These are phyloP conservation scores for Malania oleifera DNA, from an alignment of 164 flowering plant species.

Conservation along the genomic window DNA sequence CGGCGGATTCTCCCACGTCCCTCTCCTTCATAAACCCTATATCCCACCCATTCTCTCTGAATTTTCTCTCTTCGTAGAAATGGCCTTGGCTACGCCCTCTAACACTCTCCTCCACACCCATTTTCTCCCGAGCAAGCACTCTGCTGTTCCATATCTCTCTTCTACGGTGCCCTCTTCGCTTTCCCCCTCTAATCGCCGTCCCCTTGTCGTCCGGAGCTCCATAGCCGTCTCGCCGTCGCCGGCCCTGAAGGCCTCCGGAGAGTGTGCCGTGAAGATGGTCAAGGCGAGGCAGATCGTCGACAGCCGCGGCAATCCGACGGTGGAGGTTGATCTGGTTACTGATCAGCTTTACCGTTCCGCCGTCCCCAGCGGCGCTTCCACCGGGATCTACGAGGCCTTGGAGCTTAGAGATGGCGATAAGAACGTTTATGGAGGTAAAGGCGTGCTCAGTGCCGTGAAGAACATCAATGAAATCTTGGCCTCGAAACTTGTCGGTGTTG, in stretches of 20 bases:
- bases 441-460: conserved; percentile 74
- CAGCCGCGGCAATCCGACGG: conserved; percentile 95
- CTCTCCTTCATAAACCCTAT: conserved; percentile 1
- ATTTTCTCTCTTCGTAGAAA: not conserved
- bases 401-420: conserved; percentile 93
- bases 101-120: conserved; percentile 30
- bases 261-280: conserved; percentile 45
- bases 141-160: not conserved
- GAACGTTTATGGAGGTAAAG: conserved; percentile 82
- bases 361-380: conserved; percentile 93
- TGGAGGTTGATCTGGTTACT: conserved; percentile 87
- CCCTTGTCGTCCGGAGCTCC: conserved; percentile 35
- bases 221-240: conserved; percentile 25
- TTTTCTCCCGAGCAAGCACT: conserved; percentile 4
- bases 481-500: conserved; percentile 74
- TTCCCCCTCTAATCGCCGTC: conserved; percentile 11
- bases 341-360: conserved; percentile 81
- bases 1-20: conserved; percentile 19
- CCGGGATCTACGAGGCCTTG: conserved; percentile 97
- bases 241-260: conserved; percentile 22
- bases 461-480: conserved; percentile 73
- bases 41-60: not conserved
- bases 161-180: not conserved
- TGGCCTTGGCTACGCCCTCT: conserved; percentile 21
- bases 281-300: conserved; percentile 97